Conservation (phyloP, 73 alveolate species). For the Uronychia binucleata region DNA sequence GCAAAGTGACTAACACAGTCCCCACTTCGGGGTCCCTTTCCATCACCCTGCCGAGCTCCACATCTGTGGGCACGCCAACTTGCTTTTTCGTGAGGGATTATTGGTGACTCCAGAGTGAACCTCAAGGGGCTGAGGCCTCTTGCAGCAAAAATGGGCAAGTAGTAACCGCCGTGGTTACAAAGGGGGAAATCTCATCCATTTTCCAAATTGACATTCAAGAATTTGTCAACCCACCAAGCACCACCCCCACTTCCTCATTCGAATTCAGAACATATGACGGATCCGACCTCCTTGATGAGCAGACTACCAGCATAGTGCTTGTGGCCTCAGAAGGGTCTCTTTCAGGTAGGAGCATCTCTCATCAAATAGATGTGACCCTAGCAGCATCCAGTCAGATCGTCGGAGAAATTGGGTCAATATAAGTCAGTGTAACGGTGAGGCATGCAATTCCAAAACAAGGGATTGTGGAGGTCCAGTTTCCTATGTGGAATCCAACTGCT, state of each 20-base stretch:
- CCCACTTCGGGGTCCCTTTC: neutral
- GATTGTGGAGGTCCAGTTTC: conserved; percentile 32
- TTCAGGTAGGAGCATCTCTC: neutral
- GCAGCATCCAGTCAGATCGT: conserved; percentile 37
- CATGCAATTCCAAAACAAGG: conserved; percentile 54
- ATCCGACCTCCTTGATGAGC: neutral
- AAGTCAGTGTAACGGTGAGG: conserved; percentile 10
- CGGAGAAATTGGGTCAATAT: conserved; percentile 36
- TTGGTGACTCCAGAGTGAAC: no score
- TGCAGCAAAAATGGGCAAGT: neutral
- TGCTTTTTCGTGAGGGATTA: no score
- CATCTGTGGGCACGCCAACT: no score
- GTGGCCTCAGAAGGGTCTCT: conserved; percentile 15
- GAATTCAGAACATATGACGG: conserved; percentile 2
- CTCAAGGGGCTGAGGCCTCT: no score
- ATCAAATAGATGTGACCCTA: neutral
- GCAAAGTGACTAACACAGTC: neutral
- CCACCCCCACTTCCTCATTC: conserved; percentile 26
- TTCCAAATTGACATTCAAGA: neutral
- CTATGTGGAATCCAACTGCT: conserved; percentile 69
- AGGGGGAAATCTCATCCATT: neutral
- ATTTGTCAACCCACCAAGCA: conserved; percentile 25
- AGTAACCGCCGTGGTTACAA: neutral
- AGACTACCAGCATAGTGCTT: conserved; percentile 5
- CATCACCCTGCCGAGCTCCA: neutral